Percentiles rank a stretch among this genome's conserved stretches.
These are phyloP conservation scores for Mucor plumbeus DNA, from an alignment of 371 early-diverging fungal genomes.

Conservation along the genomic window DNA sequence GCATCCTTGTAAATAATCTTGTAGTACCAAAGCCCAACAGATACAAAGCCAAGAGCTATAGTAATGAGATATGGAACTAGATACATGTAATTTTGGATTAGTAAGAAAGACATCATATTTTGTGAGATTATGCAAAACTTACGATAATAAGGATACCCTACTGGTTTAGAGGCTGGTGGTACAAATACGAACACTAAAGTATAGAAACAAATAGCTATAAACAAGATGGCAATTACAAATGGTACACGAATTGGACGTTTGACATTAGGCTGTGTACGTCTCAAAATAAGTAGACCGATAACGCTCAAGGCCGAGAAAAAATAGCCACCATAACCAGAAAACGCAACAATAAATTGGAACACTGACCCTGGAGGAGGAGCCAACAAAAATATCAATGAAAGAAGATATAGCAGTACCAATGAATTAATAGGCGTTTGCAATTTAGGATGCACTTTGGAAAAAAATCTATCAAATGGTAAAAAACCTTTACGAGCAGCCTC, in stretches of 20 bases:
- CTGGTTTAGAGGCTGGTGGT: constrained; percentile 23
- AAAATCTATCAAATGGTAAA: constrained; percentile 28
- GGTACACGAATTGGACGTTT: constrained; percentile 32
- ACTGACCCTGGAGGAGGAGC: constrained; percentile 34
- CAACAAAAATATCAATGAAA: constrained; percentile 27
- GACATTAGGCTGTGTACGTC: constrained; percentile 26
- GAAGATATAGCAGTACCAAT: constrained; percentile 17
- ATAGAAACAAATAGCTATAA: constrained; percentile 27
- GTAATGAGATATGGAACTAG: constrained; percentile 32
- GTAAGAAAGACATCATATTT: neutral
- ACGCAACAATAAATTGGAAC: constrained; percentile 31
- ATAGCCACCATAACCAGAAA: constrained; percentile 28
- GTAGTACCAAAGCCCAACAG: constrained; percentile 30
- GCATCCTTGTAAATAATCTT: constrained; percentile 22
- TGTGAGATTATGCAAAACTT: neutral
- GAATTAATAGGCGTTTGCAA: constrained; percentile 31
- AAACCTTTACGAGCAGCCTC: constrained; percentile 35
- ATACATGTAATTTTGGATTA: neutral
- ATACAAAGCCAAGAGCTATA: constrained; percentile 19
- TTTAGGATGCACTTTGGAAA: constrained; percentile 28
- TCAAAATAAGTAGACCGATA: constrained; percentile 25
- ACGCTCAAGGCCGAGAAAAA: constrained; percentile 31
- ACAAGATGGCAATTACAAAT: constrained; percentile 19
- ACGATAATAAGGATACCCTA: constrained; percentile 33
- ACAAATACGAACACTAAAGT: constrained; percentile 33